These are phyloP conservation scores for Candida peoriensis DNA, from an alignment of 805 yeast species.

Conservation along the genomic window DNA sequence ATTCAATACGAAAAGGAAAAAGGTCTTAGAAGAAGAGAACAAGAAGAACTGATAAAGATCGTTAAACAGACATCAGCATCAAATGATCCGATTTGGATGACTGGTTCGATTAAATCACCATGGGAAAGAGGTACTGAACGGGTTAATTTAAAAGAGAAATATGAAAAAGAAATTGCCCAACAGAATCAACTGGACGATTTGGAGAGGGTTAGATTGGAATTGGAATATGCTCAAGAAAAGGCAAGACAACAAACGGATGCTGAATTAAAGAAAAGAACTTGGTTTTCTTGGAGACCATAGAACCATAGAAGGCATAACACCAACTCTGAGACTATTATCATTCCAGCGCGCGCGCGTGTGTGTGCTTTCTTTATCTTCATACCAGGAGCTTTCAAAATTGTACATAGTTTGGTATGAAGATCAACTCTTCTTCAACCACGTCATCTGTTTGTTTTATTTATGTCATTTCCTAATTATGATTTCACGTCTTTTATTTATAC, in stretches of 20 bases:
- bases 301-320: too few species aligned
- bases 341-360: too few species aligned
- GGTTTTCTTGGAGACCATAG: conserved; percentile 31
- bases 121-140: conserved; percentile 43
- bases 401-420: too few species aligned
- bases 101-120: conserved; percentile 66
- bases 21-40: conserved; percentile 61
- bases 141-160: conserved; percentile 38
- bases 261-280: conserved; percentile 24
- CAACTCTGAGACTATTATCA: too few species aligned
- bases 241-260: conserved; percentile 28
- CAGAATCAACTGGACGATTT: conserved; percentile 37
- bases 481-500: neutral
- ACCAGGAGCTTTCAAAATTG: too few species aligned
- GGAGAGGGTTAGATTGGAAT: conserved; percentile 34
- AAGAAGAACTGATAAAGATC: conserved; percentile 61
- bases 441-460: too few species aligned
- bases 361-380: too few species aligned
- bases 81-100: conserved; percentile 78
- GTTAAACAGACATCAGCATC: conserved; percentile 60
- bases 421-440: too few species aligned
- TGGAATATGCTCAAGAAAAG: conserved; percentile 28
- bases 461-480: too few species aligned
- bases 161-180: conserved; percentile 44
- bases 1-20: conserved; percentile 66